Conservation (phyloP, 139 green algal genomes). For the Pleodorina starrii region DNA sequence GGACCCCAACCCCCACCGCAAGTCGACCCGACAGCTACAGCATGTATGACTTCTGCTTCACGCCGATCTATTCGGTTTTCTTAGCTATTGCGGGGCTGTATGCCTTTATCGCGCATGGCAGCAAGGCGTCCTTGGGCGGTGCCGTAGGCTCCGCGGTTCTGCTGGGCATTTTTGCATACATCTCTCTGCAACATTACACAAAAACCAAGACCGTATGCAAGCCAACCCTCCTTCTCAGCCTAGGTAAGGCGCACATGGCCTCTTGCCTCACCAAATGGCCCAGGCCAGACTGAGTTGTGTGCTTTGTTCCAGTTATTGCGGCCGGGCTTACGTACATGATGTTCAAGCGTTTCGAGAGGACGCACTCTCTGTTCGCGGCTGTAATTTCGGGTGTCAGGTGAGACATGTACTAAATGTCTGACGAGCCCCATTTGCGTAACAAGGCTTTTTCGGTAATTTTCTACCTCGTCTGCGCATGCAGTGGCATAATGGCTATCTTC, state of each 20-base stretch:
- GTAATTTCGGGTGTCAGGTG: constrained; percentile 13
- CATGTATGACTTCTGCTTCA: constrained; percentile 49
- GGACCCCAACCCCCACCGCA: no score
- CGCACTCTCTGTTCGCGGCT: not conserved
- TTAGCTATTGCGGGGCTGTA: not conserved
- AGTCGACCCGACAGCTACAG: not conserved
- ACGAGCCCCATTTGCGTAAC: no score
- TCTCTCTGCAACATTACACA: constrained; percentile 27
- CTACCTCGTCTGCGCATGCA: no score
- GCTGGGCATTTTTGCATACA: not conserved
- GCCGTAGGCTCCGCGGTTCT: not conserved
- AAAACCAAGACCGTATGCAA: constrained; percentile 37
- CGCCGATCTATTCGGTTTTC: constrained; percentile 19
- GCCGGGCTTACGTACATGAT: constrained; percentile 25
- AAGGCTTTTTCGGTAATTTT: no score
- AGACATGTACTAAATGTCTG: no score
- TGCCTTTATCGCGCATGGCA: constrained; percentile 1
- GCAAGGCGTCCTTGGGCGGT: constrained; percentile 22
- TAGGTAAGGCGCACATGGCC: constrained; percentile 7
- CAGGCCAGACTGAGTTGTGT: not conserved
- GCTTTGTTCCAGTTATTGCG: constrained; percentile 25
- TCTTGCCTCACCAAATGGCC: no score
- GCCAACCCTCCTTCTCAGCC: constrained; percentile 6
- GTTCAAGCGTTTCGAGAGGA: constrained; percentile 26
- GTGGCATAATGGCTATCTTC: constrained; percentile 4